phyloP scores from a whole-genome alignment of 1,284 basidiomycete genomes.

The Microstroma glucosiphilum region DNA sequence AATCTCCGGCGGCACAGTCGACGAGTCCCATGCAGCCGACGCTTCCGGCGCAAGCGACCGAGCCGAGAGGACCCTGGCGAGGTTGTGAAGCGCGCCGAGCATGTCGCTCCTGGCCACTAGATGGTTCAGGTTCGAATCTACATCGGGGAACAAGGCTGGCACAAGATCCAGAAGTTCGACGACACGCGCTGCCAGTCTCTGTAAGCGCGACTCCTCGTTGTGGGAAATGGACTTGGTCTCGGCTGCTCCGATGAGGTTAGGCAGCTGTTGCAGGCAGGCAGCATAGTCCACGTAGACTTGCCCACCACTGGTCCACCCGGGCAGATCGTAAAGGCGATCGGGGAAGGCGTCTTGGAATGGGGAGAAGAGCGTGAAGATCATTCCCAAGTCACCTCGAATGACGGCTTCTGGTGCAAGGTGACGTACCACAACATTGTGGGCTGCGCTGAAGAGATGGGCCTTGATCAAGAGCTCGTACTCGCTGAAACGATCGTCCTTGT shows the following conservation, averaged over 20 bases:
- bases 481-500: slow-evolving; percentile 62
- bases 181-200: slow-evolving; percentile 56
- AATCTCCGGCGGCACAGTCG: slow-evolving; percentile 15
- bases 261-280: slow-evolving; percentile 58
- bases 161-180: slow-evolving; percentile 61
- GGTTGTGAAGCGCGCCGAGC: slow-evolving; percentile 61
- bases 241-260: slow-evolving; percentile 55
- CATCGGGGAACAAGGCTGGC: slow-evolving; percentile 61
- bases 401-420: slow-evolving; percentile 87
- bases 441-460: slow-evolving; percentile 65
- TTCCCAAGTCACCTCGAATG: slow-evolving; percentile 67
- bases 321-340: slow-evolving; percentile 46
- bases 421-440: slow-evolving; percentile 72
- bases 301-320: slow-evolving; percentile 13
- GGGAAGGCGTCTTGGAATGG: slow-evolving; percentile 59
- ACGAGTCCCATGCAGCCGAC: neutral
- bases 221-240: slow-evolving; percentile 37
- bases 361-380: slow-evolving; percentile 69
- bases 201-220: slow-evolving; percentile 23
- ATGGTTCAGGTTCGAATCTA: slow-evolving; percentile 59
- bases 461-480: slow-evolving; percentile 72
- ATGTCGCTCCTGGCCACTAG: slow-evolving; percentile 67
- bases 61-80: slow-evolving; percentile 57
- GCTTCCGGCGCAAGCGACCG: slow-evolving; percentile 2
- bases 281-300: slow-evolving; percentile 41